Percentiles rank a stretch among this genome's conserved stretches.
Conservation (phyloP, 495 filamentous ascomycete species). For the Diplogelasinospora grovesii region DNA sequence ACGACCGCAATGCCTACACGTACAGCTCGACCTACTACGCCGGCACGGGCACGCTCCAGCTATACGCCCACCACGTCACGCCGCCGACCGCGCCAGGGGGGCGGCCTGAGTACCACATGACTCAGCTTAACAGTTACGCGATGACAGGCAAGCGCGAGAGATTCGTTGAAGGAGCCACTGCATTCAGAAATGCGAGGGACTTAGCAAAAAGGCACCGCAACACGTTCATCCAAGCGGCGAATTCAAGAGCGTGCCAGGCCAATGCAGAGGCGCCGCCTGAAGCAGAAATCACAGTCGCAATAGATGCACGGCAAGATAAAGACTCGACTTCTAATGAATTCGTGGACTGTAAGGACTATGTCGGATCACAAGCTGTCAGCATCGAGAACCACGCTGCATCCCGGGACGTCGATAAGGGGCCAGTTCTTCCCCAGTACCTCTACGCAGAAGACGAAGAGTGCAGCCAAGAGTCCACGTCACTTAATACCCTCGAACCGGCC, state of each 20-base stretch:
- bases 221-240: slow-evolving; percentile 14
- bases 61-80: slow-evolving; percentile 34
- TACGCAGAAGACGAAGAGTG: slow-evolving; percentile 11
- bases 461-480: slow-evolving; percentile 6
- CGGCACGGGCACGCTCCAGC: slow-evolving; percentile 17
- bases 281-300: slow-evolving; percentile 1
- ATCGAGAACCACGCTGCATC: slow-evolving; percentile 8
- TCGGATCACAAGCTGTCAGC: slow-evolving; percentile 3
- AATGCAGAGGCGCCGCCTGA: background rate
- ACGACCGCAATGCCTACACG: slow-evolving; percentile 31
- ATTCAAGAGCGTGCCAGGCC: slow-evolving; percentile 13
- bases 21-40: slow-evolving; percentile 34
- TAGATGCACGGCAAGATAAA: slow-evolving; percentile 4
- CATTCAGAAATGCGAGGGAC: slow-evolving; percentile 17
- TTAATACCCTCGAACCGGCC: slow-evolving; percentile 4
- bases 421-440: slow-evolving; percentile 1
- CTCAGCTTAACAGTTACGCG: slow-evolving; percentile 13
- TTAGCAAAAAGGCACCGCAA: slow-evolving; percentile 13
- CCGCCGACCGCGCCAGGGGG: slow-evolving; percentile 17
- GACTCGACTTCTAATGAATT: slow-evolving; percentile 7
- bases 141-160: background rate
- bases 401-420: slow-evolving; percentile 11
- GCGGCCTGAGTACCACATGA: slow-evolving; percentile 38
- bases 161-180: slow-evolving; percentile 5
- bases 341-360: slow-evolving; percentile 13